Evolutionary conservation across 2,329 filamentous ascomycete species (phyloP).

Genomic region (Aspergillus hortae): DNA sequence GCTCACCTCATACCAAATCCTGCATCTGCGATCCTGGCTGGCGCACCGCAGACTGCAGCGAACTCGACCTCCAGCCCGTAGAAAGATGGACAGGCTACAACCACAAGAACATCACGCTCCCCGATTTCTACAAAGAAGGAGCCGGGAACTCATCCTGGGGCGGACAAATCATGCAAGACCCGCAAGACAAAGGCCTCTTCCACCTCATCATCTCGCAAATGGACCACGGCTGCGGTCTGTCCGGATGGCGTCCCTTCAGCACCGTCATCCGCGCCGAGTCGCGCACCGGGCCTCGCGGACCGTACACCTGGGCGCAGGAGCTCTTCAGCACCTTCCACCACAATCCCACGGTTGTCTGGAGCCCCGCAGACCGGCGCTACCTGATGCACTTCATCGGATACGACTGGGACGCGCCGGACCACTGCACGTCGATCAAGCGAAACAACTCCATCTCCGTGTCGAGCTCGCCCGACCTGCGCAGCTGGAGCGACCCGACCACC

Average conservation of each 20-base stretch:
- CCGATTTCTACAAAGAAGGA: conserved; percentile 9
- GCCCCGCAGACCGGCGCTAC: conserved; percentile 42
- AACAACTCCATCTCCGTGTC: conserved; percentile 14
- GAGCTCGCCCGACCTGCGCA: conserved; percentile 1
- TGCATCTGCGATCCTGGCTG: conserved; percentile 42
- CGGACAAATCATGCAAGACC: conserved; percentile 46
- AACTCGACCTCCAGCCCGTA: conserved; percentile 44
- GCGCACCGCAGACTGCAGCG: conserved; percentile 42
- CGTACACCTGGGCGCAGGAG: conserved; percentile 42
- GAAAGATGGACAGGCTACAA: conserved; percentile 46
- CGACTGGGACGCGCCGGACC: conserved; percentile 23
- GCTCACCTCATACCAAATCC: conserved; percentile 5
- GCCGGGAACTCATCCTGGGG: conserved; percentile 48
- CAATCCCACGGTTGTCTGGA: conserved; percentile 47
- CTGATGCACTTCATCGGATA: conserved; percentile 46
- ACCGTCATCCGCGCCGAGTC: conserved; percentile 48
- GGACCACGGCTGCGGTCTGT: conserved; percentile 44
- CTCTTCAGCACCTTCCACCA: conserved; percentile 45
- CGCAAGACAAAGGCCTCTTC: conserved; percentile 33
- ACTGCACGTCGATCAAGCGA: conserved; percentile 12
- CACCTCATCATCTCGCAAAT: conserved; percentile 49
- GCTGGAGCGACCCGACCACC: neutral
- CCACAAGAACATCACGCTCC: conserved; percentile 28
- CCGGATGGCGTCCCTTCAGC: conserved; percentile 47
- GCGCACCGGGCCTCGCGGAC: conserved; percentile 40